Evolutionary conservation across 2,329 filamentous ascomycete genomes (phyloP).

Genomic region (Trichoderma sp.): DNA sequence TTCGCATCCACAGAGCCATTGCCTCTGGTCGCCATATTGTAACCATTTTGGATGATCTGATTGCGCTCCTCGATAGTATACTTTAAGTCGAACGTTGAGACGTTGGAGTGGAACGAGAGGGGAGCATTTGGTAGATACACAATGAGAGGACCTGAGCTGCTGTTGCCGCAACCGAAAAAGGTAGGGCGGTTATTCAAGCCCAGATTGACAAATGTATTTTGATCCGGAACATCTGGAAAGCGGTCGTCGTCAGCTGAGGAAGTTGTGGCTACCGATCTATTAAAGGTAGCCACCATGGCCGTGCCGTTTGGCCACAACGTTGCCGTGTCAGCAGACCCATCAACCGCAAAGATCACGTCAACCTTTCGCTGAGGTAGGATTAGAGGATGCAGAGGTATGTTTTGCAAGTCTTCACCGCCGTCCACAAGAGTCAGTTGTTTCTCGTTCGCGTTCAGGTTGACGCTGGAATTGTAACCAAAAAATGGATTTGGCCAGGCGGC

Average conservation of each 20-base stretch:
- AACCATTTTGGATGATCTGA: conserved; percentile 78
- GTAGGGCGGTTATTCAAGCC: conserved; percentile 73
- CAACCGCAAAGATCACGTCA: conserved; percentile 81
- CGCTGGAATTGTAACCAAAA: conserved; percentile 62
- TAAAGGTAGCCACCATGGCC: conserved; percentile 72
- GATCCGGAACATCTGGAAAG: conserved; percentile 73
- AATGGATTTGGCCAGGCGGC: conserved; percentile 81
- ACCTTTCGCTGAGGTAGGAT: conserved; percentile 73
- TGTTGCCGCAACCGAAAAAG: conserved; percentile 75
- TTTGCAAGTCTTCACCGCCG: conserved; percentile 77
- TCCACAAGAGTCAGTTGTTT: conserved; percentile 72
- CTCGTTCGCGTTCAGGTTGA: conserved; percentile 59
- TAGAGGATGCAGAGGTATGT: conserved; percentile 77
- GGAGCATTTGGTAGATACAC: conserved; percentile 85
- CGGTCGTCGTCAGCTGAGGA: conserved; percentile 64
- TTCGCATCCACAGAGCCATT: conserved; percentile 71
- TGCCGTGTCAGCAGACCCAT: conserved; percentile 73
- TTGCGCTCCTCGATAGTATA: conserved; percentile 70
- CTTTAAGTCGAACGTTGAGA: conserved; percentile 68
- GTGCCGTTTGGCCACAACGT: conserved; percentile 78
- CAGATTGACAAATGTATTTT: conserved; percentile 78
- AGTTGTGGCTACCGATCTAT: conserved; percentile 51
- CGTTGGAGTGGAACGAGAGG: conserved; percentile 72
- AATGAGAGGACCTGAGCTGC: conserved; percentile 60
- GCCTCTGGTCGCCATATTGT: conserved; percentile 74